Base-by-base conservation (phyloP, 192 early-diverging fungal species). In the Coemansia sp. region DNA sequence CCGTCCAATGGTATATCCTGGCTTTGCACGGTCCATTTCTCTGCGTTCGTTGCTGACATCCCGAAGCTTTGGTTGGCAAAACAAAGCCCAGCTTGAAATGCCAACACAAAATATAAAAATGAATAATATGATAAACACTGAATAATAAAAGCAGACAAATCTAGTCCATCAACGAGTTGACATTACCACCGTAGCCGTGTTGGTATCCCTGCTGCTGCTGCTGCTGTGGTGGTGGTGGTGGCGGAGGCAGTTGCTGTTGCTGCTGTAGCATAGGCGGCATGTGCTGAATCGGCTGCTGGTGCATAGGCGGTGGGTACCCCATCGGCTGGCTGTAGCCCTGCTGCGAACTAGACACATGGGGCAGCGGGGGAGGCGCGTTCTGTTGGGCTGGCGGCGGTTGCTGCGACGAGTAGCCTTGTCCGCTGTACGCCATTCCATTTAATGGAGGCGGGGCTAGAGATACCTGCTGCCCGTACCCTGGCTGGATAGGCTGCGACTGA, bases 151-250 rank as follows among this genome's bases (percentile, higher is more conserved):
- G 25, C 11, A 52, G 20, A 52, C 7, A 11, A 1, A 25, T 25
- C 50, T 65, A 81, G 58, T 81, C 78, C 78, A 81, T 81, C 54
- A 81, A 56, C 32, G 76, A 71, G 4, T 65, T 67, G 20, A 66
- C 59, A 57, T 75, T 81, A 50, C 78, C 78, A 32, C 78, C 78
- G 33, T 81, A 81, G 38, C 78, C 78, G 60, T 81, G 78, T 45
- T 69, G 73, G 35, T 66, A 68, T 34, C 63, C 66, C 25, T 70
- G 71, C n/a, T 66, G 66, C 63, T 71, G 69, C 55, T 66, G 73
- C 11, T 58, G 68, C 61, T 45, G 65, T 33, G 53, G 74, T 7
- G 38, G 62, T 17, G 34, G 55, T 22, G 60, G 73, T 29, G 61
- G 73, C 6, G n/a, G n/a, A n/a, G n/a, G n/a, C n/a, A n/a, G n/a